A percentile compares a stretch with the other conserved stretches of the same genome.
Evolutionary conservation across 1,139 yeast genomes (phyloP).

Genomic region (Candida tetrigidarum): DNA sequence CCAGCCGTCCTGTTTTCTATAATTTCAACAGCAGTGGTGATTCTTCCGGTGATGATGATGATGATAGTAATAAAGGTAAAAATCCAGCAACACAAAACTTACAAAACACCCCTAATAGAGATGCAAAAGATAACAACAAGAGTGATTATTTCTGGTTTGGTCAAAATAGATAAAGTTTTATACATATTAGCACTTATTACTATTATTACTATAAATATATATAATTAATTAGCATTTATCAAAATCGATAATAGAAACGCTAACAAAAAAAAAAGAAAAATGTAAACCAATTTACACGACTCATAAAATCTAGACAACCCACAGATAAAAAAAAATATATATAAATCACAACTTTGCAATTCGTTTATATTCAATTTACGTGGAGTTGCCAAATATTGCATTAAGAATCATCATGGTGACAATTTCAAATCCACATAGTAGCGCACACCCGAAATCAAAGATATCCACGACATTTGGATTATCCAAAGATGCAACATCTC

Average conservation of each 20-base stretch:
- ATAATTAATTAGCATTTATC: background rate
- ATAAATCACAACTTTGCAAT: too few species aligned
- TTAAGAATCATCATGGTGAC: constrained; percentile 5
- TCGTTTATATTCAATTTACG: too few species aligned
- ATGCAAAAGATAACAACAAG: background rate
- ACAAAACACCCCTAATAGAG: background rate
- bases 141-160: constrained; percentile 14
- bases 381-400: too few species aligned
- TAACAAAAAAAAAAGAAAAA: too few species aligned
- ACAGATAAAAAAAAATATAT: background rate
- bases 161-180: constrained; percentile 11
- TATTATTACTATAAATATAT: background rate
- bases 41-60: constrained; percentile 16
- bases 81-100: background rate
- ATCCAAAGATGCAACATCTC: constrained; percentile 70
- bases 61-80: constrained; percentile 6
- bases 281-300: background rate
- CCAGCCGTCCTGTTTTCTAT: constrained; percentile 35
- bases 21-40: constrained; percentile 30
- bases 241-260: too few species aligned
- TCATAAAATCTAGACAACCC: constrained; percentile 1
- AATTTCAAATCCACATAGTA: constrained; percentile 1
- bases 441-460: constrained; percentile 7
- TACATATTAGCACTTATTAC: background rate
- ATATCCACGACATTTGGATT: constrained; percentile 67